phyloP scores from a whole-genome alignment of 116 monocot genomes.

The Iris pallida region DNA sequence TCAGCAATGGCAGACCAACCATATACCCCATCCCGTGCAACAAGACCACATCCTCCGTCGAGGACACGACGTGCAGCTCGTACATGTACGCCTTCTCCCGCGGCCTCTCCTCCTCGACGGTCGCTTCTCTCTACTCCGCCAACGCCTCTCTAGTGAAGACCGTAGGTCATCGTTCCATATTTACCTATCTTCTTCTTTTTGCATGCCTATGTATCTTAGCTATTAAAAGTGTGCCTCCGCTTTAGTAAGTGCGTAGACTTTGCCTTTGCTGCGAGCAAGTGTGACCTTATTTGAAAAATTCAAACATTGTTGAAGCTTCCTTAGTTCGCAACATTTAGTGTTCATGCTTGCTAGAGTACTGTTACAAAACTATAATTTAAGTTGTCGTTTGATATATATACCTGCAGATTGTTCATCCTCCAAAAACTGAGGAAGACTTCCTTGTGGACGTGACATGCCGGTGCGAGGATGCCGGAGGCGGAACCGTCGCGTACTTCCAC shows the following conservation, averaged over 20 bases:
- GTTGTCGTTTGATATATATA: no score
- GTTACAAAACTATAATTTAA: neutral
- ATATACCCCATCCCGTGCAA: no score
- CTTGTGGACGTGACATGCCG: constrained; percentile 28
- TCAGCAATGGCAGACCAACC: no score
- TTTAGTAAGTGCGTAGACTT: no score
- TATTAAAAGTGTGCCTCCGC: no score
- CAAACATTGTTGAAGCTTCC: neutral
- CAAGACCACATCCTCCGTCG: no score
- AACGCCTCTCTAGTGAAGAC: constrained; percentile 8
- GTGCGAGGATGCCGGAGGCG: constrained; percentile 12
- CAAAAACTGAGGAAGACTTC: constrained; percentile 5
- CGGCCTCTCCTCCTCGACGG: constrained; percentile 9
- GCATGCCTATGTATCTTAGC: no score
- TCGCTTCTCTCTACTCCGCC: constrained; percentile 19
- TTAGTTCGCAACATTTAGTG: neutral
- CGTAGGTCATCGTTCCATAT: constrained; percentile 3
- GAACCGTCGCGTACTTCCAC: constrained; percentile 25
- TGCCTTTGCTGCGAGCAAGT: no score
- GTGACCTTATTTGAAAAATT: no score
- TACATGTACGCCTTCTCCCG: constrained; percentile 22
- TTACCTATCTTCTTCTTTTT: neutral
- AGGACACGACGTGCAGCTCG: constrained; percentile 16
- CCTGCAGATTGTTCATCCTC: constrained; percentile 8
- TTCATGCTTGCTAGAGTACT: neutral